These are phyloP conservation scores for Pezicula radicicola DNA, from an alignment of 2,329 filamentous ascomycete species.

Conservation along the genomic window DNA sequence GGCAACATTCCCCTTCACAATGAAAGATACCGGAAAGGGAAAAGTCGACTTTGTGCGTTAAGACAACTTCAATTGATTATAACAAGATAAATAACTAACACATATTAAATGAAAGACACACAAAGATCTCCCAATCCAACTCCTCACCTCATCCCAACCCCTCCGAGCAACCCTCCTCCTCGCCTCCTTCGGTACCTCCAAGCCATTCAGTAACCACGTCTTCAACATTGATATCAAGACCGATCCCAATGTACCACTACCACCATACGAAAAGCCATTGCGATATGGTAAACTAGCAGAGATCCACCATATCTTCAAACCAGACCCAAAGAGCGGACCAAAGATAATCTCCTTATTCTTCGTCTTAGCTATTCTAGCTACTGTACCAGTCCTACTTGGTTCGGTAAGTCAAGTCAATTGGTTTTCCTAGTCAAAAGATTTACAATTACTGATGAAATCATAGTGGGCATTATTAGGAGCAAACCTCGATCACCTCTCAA, in stretches of 20 bases:
- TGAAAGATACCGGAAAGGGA: constrained; percentile 87
- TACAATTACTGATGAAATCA: constrained; percentile 3
- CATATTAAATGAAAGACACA: constrained; percentile 57
- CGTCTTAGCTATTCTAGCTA: constrained; percentile 65
- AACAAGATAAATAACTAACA: neutral
- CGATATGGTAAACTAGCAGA: constrained; percentile 82
- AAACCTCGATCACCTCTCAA: constrained; percentile 74
- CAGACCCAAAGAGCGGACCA: constrained; percentile 76
- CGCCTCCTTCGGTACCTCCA: constrained; percentile 77
- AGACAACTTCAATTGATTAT: neutral
- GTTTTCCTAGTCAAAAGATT: neutral
- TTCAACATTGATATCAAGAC: constrained; percentile 70
- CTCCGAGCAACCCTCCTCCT: constrained; percentile 81
- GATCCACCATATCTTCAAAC: constrained; percentile 88
- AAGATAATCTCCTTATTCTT: constrained; percentile 78
- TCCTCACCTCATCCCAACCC: constrained; percentile 64
- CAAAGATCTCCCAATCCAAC: constrained; percentile 83
- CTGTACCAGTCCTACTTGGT: constrained; percentile 70
- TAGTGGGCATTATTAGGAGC: constrained; percentile 81
- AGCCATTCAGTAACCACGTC: constrained; percentile 62
- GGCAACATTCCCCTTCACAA: constrained; percentile 76
- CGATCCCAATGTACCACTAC: constrained; percentile 58
- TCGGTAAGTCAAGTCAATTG: constrained; percentile 55
- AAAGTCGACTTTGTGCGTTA: constrained; percentile 75
- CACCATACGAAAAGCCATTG: constrained; percentile 63